Evolutionary conservation across 2,329 filamentous ascomycete genomes (phyloP), one percentile per base, ranked within the genome.

Genomic region (Pseudohalonectria lignicola): DNA sequence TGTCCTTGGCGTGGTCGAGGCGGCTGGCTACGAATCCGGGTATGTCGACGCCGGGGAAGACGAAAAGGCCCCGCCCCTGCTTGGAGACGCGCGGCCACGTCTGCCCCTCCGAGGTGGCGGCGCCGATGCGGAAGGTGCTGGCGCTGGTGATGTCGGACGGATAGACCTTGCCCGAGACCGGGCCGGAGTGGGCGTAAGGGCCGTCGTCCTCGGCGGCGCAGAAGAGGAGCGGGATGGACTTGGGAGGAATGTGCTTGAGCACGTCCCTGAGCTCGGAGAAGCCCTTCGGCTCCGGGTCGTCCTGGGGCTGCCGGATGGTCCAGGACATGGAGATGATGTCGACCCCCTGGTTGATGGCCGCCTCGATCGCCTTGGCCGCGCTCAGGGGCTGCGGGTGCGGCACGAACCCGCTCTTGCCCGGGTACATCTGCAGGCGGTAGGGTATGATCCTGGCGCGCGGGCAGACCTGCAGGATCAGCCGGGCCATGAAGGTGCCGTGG

Each of bases 291-390:
- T 28, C 26, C 26, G 11, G 26, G 11, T n/a, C 26, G 26, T 28
- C 26, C 26, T n/a, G 11, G 11, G 26, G 11, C 26, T 28, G 11
- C 5, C 18, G 34, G 34, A 43, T 40, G 16, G 37, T 37, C 41
- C 41, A 43, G 34, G 34, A 38, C 38, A 43, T 43, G 8, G 37
- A 40, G 28, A 43, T 40, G 26, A 43, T 43, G 28, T 40, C 37
- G 5, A 40, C 41, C 10, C 34, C 37, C 31, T 35, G 32, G 9
- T 41, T 16, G 11, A 36, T 18, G 5, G 41, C 41, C 38, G 36
- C 36, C 2, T 16, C 1, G 8, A 43, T 33, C 10, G 41, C 41
- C 15, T 41, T n/a, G 26, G 26, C n/a, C 3, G 26, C 26, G 26
- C 26, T 28, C 26, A 11, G 11, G 11, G 26, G 11, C 26, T 28